A percentile compares a stretch with the other conserved stretches of the same genome.
These are phyloP conservation scores for Saprolegnia parasitica DNA, from an alignment of 352 stramenopile genomes.

Conservation along the genomic window DNA sequence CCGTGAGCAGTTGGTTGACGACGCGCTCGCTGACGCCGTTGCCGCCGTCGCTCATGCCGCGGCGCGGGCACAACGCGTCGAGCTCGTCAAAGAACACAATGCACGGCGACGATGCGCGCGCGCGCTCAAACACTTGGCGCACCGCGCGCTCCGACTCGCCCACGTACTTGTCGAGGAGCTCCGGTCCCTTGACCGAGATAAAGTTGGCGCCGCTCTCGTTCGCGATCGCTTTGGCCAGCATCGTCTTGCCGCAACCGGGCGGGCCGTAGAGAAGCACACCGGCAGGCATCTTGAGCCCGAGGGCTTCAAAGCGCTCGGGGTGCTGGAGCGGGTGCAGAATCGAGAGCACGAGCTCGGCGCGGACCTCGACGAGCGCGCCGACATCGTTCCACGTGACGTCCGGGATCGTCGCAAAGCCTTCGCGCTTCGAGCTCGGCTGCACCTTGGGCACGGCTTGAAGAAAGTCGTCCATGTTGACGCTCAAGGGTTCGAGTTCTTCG, in stretches of 20 bases:
- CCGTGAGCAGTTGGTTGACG: conserved; percentile 98
- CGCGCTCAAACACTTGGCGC: conserved; percentile 96
- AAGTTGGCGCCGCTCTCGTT: conserved; percentile 99
- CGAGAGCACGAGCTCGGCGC: conserved; percentile 94
- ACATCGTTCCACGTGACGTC: conserved; percentile 98
- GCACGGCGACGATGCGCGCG: conserved; percentile 95
- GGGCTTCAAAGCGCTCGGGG: conserved; percentile 89
- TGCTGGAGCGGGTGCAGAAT: conserved; percentile 97
- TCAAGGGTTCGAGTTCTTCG: conserved; percentile 87
- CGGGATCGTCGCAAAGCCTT: conserved; percentile 98
- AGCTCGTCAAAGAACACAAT: conserved; percentile 99
- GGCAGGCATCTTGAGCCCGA: conserved; percentile 95
- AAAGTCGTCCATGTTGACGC: conserved; percentile 97
- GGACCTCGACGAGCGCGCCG: conserved; percentile 87
- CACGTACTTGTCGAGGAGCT: conserved; percentile 99
- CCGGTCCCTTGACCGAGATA: conserved; percentile 97
- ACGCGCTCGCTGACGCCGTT: conserved; percentile 92
- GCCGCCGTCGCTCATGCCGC: conserved; percentile 50
- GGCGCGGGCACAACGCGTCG: conserved; percentile 94
- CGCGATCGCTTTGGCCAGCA: conserved; percentile 98
- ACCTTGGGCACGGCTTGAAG: conserved; percentile 93
- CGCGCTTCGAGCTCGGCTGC: conserved; percentile 96
- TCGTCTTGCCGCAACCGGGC: conserved; percentile 98
- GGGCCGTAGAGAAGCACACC: conserved; percentile 98
- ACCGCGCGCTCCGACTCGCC: conserved; percentile 96